Percentiles rank a stretch among this genome's conserved stretches.
phyloP scores from a whole-genome alignment of 2,329 filamentous ascomycete genomes.

The Calonectria multiphialidica region DNA sequence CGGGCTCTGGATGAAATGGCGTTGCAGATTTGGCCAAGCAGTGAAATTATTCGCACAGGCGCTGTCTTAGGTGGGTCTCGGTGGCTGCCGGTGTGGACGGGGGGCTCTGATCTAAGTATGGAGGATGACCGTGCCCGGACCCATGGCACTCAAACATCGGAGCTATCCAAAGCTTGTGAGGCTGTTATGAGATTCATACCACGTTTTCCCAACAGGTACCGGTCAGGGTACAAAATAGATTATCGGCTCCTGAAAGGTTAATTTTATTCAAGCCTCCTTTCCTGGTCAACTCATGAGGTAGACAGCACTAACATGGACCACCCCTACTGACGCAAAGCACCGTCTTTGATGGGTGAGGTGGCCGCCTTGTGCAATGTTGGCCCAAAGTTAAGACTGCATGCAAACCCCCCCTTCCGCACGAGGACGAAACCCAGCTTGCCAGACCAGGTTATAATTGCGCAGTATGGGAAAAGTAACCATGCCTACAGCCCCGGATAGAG shows the following conservation, averaged over 20 bases:
- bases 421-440: neutral
- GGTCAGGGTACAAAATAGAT: neutral
- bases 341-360: neutral
- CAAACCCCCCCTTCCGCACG: neutral
- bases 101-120: neutral
- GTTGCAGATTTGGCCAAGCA: neutral
- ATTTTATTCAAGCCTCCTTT: neutral
- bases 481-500: neutral
- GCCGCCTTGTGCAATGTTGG: neutral
- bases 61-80: conserved; percentile 6
- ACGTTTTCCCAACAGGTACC: neutral
- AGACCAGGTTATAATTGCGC: neutral
- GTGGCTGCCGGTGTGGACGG: conserved; percentile 8
- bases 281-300: neutral
- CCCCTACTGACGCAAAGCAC: neutral
- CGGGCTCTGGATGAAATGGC: neutral
- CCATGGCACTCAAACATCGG: neutral
- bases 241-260: neutral
- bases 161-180: conserved; percentile 1
- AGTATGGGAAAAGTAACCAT: neutral
- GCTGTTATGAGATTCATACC: neutral
- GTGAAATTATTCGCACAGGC: conserved; percentile 19
- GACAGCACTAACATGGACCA: neutral
- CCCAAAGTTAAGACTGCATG: neutral
- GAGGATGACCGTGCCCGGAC: conserved; percentile 1